These are phyloP conservation scores for Chaetomiaceae sp. DNA, from an alignment of 2,329 filamentous ascomycete genomes.

Conservation along the genomic window DNA sequence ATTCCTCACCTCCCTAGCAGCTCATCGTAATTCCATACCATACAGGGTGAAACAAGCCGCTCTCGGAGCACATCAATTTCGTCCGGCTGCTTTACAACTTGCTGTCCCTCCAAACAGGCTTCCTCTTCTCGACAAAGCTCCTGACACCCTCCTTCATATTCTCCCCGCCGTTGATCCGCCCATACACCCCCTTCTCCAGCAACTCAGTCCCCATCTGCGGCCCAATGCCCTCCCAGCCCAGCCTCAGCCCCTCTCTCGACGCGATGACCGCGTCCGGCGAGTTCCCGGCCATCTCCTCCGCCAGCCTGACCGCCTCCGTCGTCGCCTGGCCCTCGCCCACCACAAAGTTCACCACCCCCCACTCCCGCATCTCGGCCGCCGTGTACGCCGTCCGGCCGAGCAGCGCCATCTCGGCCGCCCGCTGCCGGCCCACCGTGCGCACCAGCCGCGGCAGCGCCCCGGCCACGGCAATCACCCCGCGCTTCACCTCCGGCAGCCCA, in stretches of 20 bases:
- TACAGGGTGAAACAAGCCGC: too few species aligned
- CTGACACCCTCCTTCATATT: slow-evolving; percentile 70
- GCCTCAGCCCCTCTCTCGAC: slow-evolving; percentile 60
- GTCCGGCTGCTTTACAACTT: slow-evolving; percentile 42
- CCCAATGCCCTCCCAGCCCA: slow-evolving; percentile 66
- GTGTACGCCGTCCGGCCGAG: slow-evolving; percentile 50
- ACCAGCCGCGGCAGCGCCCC: slow-evolving; percentile 64
- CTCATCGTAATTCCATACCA: too few species aligned
- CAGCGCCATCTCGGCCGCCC: slow-evolving; percentile 67
- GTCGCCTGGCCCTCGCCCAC: slow-evolving; percentile 46
- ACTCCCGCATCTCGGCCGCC: slow-evolving; percentile 53
- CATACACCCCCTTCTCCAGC: slow-evolving; percentile 53
- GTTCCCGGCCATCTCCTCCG: slow-evolving; percentile 55
- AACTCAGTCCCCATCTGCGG: slow-evolving; percentile 57
- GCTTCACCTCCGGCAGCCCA: slow-evolving; percentile 63
- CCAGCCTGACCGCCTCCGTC: slow-evolving; percentile 55
- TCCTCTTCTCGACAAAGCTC: slow-evolving; percentile 72
- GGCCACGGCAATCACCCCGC: slow-evolving; percentile 65
- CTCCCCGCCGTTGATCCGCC: slow-evolving; percentile 56
- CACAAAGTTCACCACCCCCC: slow-evolving; percentile 66
- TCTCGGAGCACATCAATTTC: too few species aligned
- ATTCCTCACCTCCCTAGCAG: too few species aligned
- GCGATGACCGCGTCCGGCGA: slow-evolving; percentile 73
- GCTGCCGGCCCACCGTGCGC: slow-evolving; percentile 58
- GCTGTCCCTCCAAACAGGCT: slow-evolving; percentile 60